These are phyloP conservation scores for Acer saccharum DNA, from an alignment of 345 rosid species.

Conservation along the genomic window DNA sequence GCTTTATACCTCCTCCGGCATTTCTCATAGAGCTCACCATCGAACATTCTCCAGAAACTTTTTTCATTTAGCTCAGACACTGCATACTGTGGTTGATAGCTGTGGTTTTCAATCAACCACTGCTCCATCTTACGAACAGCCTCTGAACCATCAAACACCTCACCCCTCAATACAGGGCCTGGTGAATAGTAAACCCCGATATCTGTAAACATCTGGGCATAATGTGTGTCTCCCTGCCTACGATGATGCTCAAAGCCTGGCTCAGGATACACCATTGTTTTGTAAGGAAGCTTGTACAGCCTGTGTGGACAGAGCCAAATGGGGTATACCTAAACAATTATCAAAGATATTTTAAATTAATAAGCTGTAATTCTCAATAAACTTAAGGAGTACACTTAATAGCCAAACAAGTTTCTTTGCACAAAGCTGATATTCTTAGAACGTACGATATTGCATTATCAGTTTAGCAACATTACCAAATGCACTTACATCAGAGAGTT, in stretches of 20 bases:
- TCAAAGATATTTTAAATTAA: background rate
- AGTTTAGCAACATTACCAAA: background rate
- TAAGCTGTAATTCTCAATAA: background rate
- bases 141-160: constrained; percentile 78
- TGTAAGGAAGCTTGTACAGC: constrained; percentile 81
- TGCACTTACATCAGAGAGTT: background rate
- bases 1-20: constrained; percentile 88
- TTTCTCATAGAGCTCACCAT: constrained; percentile 77
- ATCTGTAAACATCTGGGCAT: constrained; percentile 97
- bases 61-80: constrained; percentile 92
- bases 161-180: constrained; percentile 91
- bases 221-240: constrained; percentile 88
- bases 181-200: constrained; percentile 97
- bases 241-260: constrained; percentile 86
- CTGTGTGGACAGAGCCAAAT: constrained; percentile 97
- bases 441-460: background rate
- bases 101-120: constrained; percentile 92
- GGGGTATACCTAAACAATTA: constrained; percentile 69
- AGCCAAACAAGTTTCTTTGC: background rate
- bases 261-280: constrained; percentile 91
- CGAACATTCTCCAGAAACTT: constrained; percentile 98
- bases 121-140: constrained; percentile 88
- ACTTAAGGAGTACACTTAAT: no score
- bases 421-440: background rate
- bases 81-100: constrained; percentile 96